A percentile compares a stretch with the other conserved stretches of the same genome.
phyloP scores from a whole-genome alignment of 2,329 filamentous ascomycete genomes.

The Aspergillus sp. region DNA sequence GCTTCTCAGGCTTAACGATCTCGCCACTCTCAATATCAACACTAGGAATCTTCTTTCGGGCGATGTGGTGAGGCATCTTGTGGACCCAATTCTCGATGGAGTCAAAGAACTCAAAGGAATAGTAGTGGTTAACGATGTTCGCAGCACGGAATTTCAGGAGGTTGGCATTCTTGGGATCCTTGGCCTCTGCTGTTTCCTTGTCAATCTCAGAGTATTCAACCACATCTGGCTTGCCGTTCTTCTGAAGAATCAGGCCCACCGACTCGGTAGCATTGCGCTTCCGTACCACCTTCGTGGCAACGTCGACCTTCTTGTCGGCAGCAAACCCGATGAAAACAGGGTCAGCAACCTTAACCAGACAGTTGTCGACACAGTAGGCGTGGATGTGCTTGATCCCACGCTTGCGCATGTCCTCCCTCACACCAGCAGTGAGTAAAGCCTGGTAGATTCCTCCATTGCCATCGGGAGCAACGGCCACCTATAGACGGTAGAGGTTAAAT shows the following conservation, averaged over 20 bases:
- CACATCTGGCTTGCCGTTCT: constrained; percentile 94
- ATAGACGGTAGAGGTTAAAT: neutral
- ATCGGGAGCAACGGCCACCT: constrained; percentile 89
- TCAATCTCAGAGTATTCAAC: constrained; percentile 99
- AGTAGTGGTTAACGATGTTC: constrained; percentile 99
- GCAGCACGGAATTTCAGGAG: constrained; percentile 94
- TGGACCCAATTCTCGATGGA: constrained; percentile 83
- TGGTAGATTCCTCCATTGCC: constrained; percentile 97
- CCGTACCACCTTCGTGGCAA: constrained; percentile 98
- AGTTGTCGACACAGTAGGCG: constrained; percentile 98
- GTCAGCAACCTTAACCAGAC: constrained; percentile 97
- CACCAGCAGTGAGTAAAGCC: constrained; percentile 76
- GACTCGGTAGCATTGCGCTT: constrained; percentile 97
- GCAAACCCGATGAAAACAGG: constrained; percentile 94
- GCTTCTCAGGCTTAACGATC: constrained; percentile 84
- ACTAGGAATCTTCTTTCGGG: constrained; percentile 96
- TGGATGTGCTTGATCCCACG: constrained; percentile 94
- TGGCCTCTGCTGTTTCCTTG: constrained; percentile 80
- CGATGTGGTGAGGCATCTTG: constrained; percentile 90
- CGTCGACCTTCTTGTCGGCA: constrained; percentile 83
- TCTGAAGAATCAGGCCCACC: constrained; percentile 88
- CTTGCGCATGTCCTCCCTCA: constrained; percentile 82
- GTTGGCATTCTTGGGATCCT: constrained; percentile 74
- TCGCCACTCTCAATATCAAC: constrained; percentile 75
- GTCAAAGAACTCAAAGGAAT: constrained; percentile 90